phyloP scores from a whole-genome alignment of 257 asterid species.

The Ilex aquifolium region DNA sequence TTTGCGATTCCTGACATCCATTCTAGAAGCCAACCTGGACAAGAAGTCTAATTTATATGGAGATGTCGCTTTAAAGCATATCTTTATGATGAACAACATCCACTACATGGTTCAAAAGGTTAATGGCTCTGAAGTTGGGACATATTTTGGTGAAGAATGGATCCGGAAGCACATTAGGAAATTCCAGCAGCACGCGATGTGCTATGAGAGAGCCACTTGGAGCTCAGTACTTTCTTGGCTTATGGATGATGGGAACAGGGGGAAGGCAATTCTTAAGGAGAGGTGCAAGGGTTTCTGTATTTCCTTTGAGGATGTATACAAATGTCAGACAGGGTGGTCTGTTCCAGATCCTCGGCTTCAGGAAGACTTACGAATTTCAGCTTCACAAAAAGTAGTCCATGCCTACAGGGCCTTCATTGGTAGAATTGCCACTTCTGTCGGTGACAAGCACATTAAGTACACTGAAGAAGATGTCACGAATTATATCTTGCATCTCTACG shows the following conservation, averaged over 20 bases:
- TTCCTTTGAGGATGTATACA: constrained; percentile 60
- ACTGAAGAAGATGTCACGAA: constrained; percentile 48
- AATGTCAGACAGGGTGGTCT: constrained; percentile 60
- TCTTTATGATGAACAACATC: constrained; percentile 67
- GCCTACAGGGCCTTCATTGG: constrained; percentile 43
- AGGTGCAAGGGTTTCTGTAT: constrained; percentile 37
- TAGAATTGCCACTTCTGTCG: constrained; percentile 21
- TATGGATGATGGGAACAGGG: constrained; percentile 35
- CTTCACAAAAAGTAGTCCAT: constrained; percentile 35
- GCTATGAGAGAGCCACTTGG: constrained; percentile 56
- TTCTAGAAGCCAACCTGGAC: constrained; percentile 47
- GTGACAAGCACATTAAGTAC: constrained; percentile 62
- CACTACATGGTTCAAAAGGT: constrained; percentile 69
- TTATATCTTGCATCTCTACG: constrained; percentile 55
- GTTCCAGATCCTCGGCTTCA: constrained; percentile 56
- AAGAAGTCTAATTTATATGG: constrained; percentile 33
- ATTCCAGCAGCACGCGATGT: constrained; percentile 42
- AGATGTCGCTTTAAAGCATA: constrained; percentile 40
- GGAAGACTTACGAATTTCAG: constrained; percentile 42
- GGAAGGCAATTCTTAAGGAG: constrained; percentile 51
- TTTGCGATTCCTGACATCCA: constrained; percentile 37
- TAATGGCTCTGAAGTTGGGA: constrained; percentile 31
- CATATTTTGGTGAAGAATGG: constrained; percentile 64
- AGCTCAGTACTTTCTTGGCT: constrained; percentile 27
- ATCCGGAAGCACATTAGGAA: constrained; percentile 29